phyloP scores from a whole-genome alignment of 2,329 filamentous ascomycete species.

The Nemania bipapillata region DNA sequence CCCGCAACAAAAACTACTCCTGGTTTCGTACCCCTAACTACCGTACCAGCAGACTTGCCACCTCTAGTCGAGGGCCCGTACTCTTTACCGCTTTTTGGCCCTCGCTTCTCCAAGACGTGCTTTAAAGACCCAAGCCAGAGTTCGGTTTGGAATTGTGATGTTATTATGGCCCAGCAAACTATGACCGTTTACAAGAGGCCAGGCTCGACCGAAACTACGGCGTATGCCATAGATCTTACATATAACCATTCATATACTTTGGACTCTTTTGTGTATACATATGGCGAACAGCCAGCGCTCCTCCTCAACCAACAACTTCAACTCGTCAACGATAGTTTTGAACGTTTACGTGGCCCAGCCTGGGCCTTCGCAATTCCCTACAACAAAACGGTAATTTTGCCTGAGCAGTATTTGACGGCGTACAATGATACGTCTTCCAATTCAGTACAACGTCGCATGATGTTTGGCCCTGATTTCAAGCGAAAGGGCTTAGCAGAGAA shows the following conservation, averaged over 20 bases:
- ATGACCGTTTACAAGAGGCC: conserved; percentile 55
- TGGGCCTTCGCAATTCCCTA: conserved; percentile 65
- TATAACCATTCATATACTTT: conserved; percentile 54
- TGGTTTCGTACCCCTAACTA: conserved; percentile 64
- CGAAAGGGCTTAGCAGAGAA: conserved; percentile 55
- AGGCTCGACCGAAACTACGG: conserved; percentile 46
- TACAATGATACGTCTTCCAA: conserved; percentile 19
- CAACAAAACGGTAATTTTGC: conserved; percentile 67
- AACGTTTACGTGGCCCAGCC: conserved; percentile 62
- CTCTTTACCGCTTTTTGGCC: conserved; percentile 64
- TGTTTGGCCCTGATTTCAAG: conserved; percentile 49
- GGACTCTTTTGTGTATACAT: conserved; percentile 57
- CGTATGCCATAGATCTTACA: conserved; percentile 58
- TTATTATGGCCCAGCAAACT: conserved; percentile 59
- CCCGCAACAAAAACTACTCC: conserved; percentile 50
- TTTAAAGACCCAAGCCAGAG: conserved; percentile 65
- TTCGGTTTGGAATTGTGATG: conserved; percentile 72
- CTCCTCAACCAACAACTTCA: conserved; percentile 56
- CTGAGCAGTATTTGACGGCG: conserved; percentile 54
- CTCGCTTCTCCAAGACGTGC: conserved; percentile 65
- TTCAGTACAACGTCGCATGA: conserved; percentile 47
- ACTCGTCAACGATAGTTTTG: conserved; percentile 65
- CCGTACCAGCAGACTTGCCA: conserved; percentile 62
- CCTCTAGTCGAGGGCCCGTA: conserved; percentile 66
- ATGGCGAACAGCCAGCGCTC: conserved; percentile 65